phyloP scores from a whole-genome alignment of 2,329 filamentous ascomycete species.

The Pestalotiopsis sp. region DNA sequence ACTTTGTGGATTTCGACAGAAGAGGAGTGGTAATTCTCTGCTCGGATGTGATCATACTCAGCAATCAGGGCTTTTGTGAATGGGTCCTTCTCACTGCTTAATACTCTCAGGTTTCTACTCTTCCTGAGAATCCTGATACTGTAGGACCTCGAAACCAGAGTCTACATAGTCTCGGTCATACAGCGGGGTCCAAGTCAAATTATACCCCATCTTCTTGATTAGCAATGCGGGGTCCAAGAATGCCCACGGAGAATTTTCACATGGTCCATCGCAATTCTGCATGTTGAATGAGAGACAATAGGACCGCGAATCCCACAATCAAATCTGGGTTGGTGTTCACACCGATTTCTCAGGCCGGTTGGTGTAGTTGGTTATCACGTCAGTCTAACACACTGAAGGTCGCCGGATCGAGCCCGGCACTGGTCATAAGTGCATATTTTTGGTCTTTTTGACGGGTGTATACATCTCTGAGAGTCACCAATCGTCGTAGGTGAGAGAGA shows the following conservation, averaged over 20 bases:
- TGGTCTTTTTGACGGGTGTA: neutral
- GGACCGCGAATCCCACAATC: neutral
- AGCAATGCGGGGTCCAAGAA: neutral
- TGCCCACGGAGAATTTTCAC: neutral
- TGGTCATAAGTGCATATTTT: slow-evolving; percentile 23
- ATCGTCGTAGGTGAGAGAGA: too few species aligned
- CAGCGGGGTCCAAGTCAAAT: neutral
- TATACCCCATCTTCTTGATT: neutral
- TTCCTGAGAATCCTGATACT: neutral
- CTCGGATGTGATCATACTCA: too few species aligned
- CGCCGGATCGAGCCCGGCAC: slow-evolving; percentile 37
- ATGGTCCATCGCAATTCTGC: neutral
- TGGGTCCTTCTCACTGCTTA: too few species aligned
- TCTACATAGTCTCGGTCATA: neutral
- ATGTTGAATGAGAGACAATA: neutral
- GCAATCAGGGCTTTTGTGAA: too few species aligned
- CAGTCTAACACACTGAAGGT: slow-evolving; percentile 48
- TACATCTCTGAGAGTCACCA: neutral
- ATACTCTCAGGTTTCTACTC: neutral
- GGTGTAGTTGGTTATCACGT: slow-evolving; percentile 51
- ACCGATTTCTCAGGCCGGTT: slow-evolving; percentile 16
- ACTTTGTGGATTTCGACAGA: too few species aligned
- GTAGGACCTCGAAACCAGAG: neutral
- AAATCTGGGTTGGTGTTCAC: slow-evolving; percentile 9
- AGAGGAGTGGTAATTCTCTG: too few species aligned